A percentile compares a stretch with the other conserved stretches of the same genome.
These are phyloP conservation scores for Thyridium curvatum DNA, from an alignment of 2,329 filamentous ascomycete species.

Conservation along the genomic window DNA sequence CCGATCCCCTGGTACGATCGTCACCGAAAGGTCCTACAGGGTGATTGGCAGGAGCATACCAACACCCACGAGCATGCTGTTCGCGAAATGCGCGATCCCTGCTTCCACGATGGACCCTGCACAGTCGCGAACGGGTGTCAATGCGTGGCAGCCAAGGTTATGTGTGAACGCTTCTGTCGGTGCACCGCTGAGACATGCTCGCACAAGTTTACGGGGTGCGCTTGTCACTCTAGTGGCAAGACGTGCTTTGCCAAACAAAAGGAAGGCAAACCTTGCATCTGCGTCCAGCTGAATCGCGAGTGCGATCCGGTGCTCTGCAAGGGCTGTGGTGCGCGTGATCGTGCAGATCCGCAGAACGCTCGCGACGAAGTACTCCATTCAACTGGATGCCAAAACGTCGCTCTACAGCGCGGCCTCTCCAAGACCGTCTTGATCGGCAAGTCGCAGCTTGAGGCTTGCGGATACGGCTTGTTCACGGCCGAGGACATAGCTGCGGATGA, in stretches of 20 bases:
- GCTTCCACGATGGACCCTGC: constrained; percentile 64
- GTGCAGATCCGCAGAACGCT: constrained; percentile 63
- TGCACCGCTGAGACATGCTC: constrained; percentile 54
- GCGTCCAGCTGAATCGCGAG: constrained; percentile 66
- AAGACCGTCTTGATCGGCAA: constrained; percentile 64
- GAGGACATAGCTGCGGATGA: constrained; percentile 61
- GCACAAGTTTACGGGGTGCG: constrained; percentile 61
- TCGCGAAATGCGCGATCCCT: constrained; percentile 56
- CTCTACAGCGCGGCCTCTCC: constrained; percentile 60
- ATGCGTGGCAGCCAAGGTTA: constrained; percentile 54
- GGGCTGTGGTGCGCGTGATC: constrained; percentile 61
- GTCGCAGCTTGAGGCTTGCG: constrained; percentile 61
- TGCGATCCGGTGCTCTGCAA: constrained; percentile 74
- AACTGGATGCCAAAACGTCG: constrained; percentile 64
- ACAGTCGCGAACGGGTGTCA: constrained; percentile 48
- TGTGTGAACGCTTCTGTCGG: constrained; percentile 68
- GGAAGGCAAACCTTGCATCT: constrained; percentile 58
- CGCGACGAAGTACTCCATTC: constrained; percentile 50
- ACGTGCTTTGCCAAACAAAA: constrained; percentile 50
- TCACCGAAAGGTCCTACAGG: constrained; percentile 44
- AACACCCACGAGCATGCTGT: constrained; percentile 48
- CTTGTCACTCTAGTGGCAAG: constrained; percentile 55
- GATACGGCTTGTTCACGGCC: constrained; percentile 69
- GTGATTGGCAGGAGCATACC: constrained; percentile 51
- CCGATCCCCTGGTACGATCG: constrained; percentile 50